Evolutionary conservation across 1,139 yeast species (phyloP), one percentile per base, ranked within the genome.

Genomic region (Blastobotrys apis): DNA sequence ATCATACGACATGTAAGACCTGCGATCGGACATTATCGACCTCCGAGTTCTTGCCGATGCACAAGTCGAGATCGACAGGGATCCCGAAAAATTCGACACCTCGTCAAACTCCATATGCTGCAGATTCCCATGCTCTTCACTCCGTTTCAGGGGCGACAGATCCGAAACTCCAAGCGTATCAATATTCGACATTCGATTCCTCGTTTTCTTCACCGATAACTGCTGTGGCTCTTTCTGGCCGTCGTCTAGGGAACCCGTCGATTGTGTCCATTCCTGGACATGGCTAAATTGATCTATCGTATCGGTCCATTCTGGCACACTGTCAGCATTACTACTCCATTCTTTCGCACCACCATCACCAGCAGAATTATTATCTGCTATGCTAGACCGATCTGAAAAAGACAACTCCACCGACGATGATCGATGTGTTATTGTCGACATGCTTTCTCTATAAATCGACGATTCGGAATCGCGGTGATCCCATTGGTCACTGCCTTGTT

Each of bases 1-100:
- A 33, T 56, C 57, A 39, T 58, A 61, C 3, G 43, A 39, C 37
- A 35, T 36, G 37, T 39, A 44, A 13, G 43, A 39, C n/a, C n/a
- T n/a, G n/a, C n/a, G n/a, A n/a, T n/a, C n/a, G n/a, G n/a, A n/a
- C n/a, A n/a, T n/a, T n/a, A n/a, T n/a, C n/a, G n/a, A n/a, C n/a
- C n/a, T n/a, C n/a, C n/a, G n/a, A n/a, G n/a, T n/a, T 26, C 13
- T 17, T 13, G 12, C 4, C 17, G 20, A 13, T 6, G 15, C 40
- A n/a, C 25, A 9, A 3, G 39, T 36, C 12, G 38, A 35, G 10
- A 27, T 15, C 20, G 41, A 29, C 23, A 39, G 20, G 5, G 42
- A 32, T 6, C 42, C 42, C 3, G 44, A 35, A 26, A 41, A 41
- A 30, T 41, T 41, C 20, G 39, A 35, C 17, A 41, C 44, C 19